Percentiles rank a stretch among this genome's conserved stretches.
Evolutionary conservation across 345 rosid species (phyloP).

Genomic region (Psidium guajava): DNA sequence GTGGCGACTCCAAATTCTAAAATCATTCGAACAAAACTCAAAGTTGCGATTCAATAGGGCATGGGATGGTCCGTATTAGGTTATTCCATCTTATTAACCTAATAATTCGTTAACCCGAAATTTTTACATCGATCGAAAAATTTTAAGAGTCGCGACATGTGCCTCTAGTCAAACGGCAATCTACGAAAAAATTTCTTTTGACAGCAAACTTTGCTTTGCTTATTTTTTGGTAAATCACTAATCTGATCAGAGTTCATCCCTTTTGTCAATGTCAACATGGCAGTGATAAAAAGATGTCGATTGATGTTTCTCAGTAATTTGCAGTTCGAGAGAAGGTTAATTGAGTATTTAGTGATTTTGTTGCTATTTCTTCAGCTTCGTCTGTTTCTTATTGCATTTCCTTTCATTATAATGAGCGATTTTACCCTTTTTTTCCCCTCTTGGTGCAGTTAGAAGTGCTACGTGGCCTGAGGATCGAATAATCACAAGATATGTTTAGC

Average conservation of each 20-base stretch:
- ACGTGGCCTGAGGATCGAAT: neutral
- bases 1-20: too few species aligned
- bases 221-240: neutral
- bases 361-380: neutral
- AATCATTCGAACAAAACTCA: too few species aligned
- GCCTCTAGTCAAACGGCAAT: neutral
- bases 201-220: neutral
- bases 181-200: neutral
- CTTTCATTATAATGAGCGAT: neutral
- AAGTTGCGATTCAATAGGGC: too few species aligned
- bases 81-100: too few species aligned
- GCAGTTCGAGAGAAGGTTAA: neutral
- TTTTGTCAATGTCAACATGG: neutral
- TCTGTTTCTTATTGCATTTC: neutral
- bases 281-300: neutral
- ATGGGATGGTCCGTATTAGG: too few species aligned
- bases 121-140: too few species aligned
- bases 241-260: neutral
- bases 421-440: neutral
- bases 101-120: too few species aligned
- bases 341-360: neutral
- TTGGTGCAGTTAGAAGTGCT: neutral
- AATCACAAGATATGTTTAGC: neutral
- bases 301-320: neutral
- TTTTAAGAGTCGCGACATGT: too few species aligned